phyloP scores from a whole-genome alignment of 164 flowering plant species.

The Akebia trifoliata region DNA sequence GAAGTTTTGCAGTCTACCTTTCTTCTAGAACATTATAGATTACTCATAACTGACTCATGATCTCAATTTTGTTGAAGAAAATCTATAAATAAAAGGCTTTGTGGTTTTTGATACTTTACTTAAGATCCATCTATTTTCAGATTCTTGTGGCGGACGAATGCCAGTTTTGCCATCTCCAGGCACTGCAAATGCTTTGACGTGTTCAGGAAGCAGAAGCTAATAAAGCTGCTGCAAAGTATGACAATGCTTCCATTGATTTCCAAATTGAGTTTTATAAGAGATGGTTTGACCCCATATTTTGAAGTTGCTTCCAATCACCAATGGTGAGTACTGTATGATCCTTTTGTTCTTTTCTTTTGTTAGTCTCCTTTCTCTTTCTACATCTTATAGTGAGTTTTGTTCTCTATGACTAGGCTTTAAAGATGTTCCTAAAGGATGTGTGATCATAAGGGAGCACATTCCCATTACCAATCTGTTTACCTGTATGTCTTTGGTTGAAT shows the following conservation, averaged over 20 bases:
- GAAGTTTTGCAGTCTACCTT: too few species aligned
- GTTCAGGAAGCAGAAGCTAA: constrained; percentile 92
- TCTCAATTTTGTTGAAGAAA: too few species aligned
- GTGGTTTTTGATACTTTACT: too few species aligned
- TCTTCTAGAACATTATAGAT: too few species aligned
- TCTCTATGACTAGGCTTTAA: constrained; percentile 13
- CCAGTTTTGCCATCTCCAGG: constrained; percentile 85
- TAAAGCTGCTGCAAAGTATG: constrained; percentile 86
- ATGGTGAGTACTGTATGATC: constrained; percentile 48
- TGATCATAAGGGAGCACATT: constrained; percentile 75
- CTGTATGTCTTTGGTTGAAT: constrained; percentile 95
- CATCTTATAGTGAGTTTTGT: constrained; percentile 2
- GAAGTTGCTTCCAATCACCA: constrained; percentile 79
- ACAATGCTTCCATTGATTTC: constrained; percentile 74
- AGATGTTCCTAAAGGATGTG: constrained; percentile 99
- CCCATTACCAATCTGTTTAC: constrained; percentile 85
- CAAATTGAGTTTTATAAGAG: constrained; percentile 81
- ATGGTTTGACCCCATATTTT: constrained; percentile 87
- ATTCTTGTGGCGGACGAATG: constrained; percentile 83
- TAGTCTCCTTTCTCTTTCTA: not conserved
- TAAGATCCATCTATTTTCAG: too few species aligned
- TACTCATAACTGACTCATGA: too few species aligned
- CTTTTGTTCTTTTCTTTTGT: not conserved
- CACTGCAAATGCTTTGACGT: constrained; percentile 92
- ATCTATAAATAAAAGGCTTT: too few species aligned